A percentile compares a stretch with the other conserved stretches of the same genome.
Conservation (phyloP, 495 filamentous ascomycete species). For the Tetracladium marchalianum region DNA sequence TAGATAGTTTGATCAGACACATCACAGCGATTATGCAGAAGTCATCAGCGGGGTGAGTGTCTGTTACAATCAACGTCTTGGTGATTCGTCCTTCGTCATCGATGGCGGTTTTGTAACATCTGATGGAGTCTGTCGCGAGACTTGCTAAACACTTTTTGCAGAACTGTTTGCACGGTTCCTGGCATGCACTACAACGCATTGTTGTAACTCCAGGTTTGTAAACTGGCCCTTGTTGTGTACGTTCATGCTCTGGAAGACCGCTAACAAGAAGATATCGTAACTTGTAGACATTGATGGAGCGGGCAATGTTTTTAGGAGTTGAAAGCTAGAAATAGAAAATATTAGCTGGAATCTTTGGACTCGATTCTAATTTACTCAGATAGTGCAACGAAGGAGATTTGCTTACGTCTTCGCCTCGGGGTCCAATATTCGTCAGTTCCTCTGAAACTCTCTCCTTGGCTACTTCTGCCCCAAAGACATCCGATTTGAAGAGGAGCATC, state of each 20-base stretch:
- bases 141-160: slow-evolving; percentile 7
- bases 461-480: slow-evolving; percentile 1
- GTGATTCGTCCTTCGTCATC: slow-evolving; percentile 10
- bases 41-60: slow-evolving; percentile 32
- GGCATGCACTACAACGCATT: slow-evolving; percentile 1
- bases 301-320: slow-evolving; percentile 9
- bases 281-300: slow-evolving; percentile 13
- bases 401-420: slow-evolving; percentile 6
- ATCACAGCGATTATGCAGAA: slow-evolving; percentile 31
- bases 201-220: background rate
- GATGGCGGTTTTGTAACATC: slow-evolving; percentile 9
- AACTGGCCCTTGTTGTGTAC: background rate
- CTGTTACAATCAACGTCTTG: slow-evolving; percentile 14
- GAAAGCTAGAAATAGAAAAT: slow-evolving; percentile 3
- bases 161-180: background rate
- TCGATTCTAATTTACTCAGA: background rate
- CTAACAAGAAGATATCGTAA: slow-evolving; percentile 12
- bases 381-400: background rate
- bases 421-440: background rate
- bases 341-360: background rate
- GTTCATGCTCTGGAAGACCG: slow-evolving; percentile 10
- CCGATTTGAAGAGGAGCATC: background rate
- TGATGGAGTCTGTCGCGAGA: slow-evolving; percentile 1
- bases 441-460: background rate
- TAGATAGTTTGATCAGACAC: slow-evolving; percentile 36